A percentile compares a stretch with the other conserved stretches of the same genome.
Conservation (phyloP, 305 asterid species). For the Fraxinus velutina region DNA sequence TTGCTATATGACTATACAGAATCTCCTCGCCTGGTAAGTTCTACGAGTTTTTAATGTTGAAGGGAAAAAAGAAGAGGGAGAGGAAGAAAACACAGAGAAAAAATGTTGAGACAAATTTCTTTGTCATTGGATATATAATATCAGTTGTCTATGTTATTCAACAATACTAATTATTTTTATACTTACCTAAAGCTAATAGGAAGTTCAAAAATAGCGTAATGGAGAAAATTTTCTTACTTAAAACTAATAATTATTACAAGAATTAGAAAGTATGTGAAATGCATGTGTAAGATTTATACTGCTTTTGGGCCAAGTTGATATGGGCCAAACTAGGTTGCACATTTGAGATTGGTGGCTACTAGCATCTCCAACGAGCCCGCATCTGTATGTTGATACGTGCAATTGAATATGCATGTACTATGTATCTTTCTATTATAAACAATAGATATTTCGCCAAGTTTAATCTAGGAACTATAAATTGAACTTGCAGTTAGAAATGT, state of each 20-base stretch:
- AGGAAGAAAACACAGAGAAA: not conserved
- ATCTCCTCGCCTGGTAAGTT: conserved; percentile 87
- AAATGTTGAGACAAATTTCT: not conserved
- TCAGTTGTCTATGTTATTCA: not conserved
- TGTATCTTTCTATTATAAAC: not conserved
- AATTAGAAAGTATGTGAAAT: not conserved
- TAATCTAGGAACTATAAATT: not conserved
- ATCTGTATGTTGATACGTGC: not conserved
- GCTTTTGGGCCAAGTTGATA: not conserved
- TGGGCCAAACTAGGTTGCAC: not conserved
- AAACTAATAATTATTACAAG: not conserved
- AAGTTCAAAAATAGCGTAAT: not conserved
- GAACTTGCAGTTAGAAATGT: not conserved
- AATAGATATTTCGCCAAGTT: not conserved
- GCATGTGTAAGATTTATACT: not conserved
- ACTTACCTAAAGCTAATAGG: not conserved
- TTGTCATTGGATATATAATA: not conserved
- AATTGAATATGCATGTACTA: not conserved
- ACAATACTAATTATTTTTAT: not conserved
- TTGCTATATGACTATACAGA: conserved; percentile 60
- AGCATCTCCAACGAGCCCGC: not conserved
- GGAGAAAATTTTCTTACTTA: not conserved
- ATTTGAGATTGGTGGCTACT: not conserved
- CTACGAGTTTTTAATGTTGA: conserved; percentile 1
- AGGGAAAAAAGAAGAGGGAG: not conserved